phyloP scores from a whole-genome alignment of 2,329 filamentous ascomycete genomes.

The Xylaria sp. region DNA sequence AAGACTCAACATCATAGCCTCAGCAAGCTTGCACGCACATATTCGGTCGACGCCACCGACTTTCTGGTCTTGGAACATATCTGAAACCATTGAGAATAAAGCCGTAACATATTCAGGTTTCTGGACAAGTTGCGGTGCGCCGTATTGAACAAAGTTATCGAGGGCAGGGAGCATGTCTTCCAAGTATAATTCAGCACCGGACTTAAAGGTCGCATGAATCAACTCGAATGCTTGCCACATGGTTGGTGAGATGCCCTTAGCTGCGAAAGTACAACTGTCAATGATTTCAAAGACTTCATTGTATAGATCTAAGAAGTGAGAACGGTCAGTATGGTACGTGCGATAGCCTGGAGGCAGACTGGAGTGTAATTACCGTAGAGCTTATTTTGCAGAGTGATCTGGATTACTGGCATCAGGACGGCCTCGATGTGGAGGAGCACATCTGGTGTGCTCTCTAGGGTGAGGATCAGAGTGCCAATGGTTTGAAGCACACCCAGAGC shows the following conservation, averaged over 20 bases:
- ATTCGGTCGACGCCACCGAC: slow-evolving; percentile 94
- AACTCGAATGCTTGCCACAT: slow-evolving; percentile 99
- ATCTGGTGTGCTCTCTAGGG: slow-evolving; percentile 95
- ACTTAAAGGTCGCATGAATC: slow-evolving; percentile 96
- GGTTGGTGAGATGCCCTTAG: slow-evolving; percentile 91
- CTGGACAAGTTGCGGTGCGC: slow-evolving; percentile 79
- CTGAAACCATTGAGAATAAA: slow-evolving; percentile 91
- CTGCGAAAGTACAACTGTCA: slow-evolving; percentile 97
- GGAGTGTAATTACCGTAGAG: slow-evolving; percentile 74
- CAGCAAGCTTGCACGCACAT: slow-evolving; percentile 96
- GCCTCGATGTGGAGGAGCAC: slow-evolving; percentile 94
- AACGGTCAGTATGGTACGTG: slow-evolving; percentile 9
- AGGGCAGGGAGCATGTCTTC: slow-evolving; percentile 98
- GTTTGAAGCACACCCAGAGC: slow-evolving; percentile 96
- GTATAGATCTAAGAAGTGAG: slow-evolving; percentile 74
- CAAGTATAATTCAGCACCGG: slow-evolving; percentile 93
- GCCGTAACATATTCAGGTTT: slow-evolving; percentile 89
- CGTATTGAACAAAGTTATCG: slow-evolving; percentile 97
- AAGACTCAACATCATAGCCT: slow-evolving; percentile 96
- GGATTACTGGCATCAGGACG: slow-evolving; percentile 96
- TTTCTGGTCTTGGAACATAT: slow-evolving; percentile 93
- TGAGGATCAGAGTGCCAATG: slow-evolving; percentile 96
- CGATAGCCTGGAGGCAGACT: neutral
- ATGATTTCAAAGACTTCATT: slow-evolving; percentile 99
- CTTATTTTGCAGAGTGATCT: slow-evolving; percentile 96